Conservation (phyloP, 1,284 basidiomycete species). For the Somion occarium region DNA sequence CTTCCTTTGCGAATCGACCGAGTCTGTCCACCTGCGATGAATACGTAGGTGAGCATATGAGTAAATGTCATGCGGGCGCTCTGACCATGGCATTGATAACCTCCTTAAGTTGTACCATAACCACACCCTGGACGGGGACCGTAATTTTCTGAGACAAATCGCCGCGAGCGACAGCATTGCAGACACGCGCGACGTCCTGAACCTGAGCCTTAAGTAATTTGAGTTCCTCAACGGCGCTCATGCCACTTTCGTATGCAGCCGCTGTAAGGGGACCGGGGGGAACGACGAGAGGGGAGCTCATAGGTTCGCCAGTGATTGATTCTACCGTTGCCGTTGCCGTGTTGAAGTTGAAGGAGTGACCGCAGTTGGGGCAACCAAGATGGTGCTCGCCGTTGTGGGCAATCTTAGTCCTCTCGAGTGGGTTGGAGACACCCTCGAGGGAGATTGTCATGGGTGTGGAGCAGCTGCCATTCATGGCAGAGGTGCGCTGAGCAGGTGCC, state of each 20-base stretch:
- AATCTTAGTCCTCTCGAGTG: slow-evolving; percentile 27
- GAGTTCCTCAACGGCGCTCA: slow-evolving; percentile 75
- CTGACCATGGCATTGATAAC: slow-evolving; percentile 95
- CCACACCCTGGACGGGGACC: slow-evolving; percentile 91
- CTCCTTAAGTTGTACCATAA: slow-evolving; percentile 97
- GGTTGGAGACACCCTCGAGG: slow-evolving; percentile 39
- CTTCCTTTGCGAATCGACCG: slow-evolving; percentile 78
- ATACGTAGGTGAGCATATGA: background rate
- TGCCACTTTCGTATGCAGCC: slow-evolving; percentile 58
- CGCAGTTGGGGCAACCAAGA: slow-evolving; percentile 45
- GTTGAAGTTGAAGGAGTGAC: slow-evolving; percentile 37
- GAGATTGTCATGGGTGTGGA: slow-evolving; percentile 32
- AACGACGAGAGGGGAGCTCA: slow-evolving; percentile 43
- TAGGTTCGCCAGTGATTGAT: slow-evolving; percentile 25
- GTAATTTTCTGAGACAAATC: slow-evolving; percentile 96
- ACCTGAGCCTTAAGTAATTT: slow-evolving; percentile 84
- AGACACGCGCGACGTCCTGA: slow-evolving; percentile 88
- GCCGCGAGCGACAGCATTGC: slow-evolving; percentile 92
- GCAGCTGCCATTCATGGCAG: background rate
- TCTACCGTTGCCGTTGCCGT: slow-evolving; percentile 22
- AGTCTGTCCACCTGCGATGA: slow-evolving; percentile 61
- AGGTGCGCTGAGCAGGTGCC: background rate
- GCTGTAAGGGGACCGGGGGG: slow-evolving; percentile 53
- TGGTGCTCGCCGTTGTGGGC: slow-evolving; percentile 26
- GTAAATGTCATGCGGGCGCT: slow-evolving; percentile 12